Evolutionary conservation across 371 early-diverging fungal species (phyloP).

Genomic region (Mucor plumbeus): DNA sequence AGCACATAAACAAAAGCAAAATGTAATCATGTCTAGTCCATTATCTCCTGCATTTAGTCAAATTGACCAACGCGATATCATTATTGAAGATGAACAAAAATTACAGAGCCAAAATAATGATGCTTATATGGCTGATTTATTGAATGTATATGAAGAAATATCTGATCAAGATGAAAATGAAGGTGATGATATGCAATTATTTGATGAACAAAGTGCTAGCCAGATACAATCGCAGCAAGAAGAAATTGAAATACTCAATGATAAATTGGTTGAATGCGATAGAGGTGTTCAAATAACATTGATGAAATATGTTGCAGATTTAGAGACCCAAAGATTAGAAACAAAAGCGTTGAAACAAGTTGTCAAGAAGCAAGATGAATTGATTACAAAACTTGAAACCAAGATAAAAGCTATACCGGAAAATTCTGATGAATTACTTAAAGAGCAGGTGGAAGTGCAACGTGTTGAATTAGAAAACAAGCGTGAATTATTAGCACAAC

Average conservation of each 20-base stretch:
- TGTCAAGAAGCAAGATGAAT: constrained; percentile 46
- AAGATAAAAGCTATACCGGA: constrained; percentile 13
- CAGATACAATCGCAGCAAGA: constrained; percentile 9
- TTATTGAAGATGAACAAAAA: constrained; percentile 22
- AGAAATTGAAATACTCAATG: constrained; percentile 29
- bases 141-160: constrained; percentile 44
- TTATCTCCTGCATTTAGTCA: constrained; percentile 20
- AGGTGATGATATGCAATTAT: constrained; percentile 13
- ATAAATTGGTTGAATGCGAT: constrained; percentile 39
- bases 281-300: constrained; percentile 41
- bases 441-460: constrained; percentile 46
- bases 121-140: constrained; percentile 34
- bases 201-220: constrained; percentile 3
- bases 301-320: constrained; percentile 37
- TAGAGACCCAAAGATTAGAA: constrained; percentile 39
- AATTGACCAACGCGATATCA: constrained; percentile 10
- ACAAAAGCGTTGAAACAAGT: constrained; percentile 32
- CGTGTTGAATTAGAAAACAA: constrained; percentile 45
- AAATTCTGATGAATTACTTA: constrained; percentile 16
- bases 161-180: constrained; percentile 18
- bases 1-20: constrained; percentile 3
- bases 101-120: constrained; percentile 31
- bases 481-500: constrained; percentile 37
- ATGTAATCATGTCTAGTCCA: background rate
- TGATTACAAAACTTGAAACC: constrained; percentile 43